Evolutionary conservation across 345 rosid species (phyloP), one percentile per base, ranked within the genome.

Genomic region (Populus deltoides): DNA sequence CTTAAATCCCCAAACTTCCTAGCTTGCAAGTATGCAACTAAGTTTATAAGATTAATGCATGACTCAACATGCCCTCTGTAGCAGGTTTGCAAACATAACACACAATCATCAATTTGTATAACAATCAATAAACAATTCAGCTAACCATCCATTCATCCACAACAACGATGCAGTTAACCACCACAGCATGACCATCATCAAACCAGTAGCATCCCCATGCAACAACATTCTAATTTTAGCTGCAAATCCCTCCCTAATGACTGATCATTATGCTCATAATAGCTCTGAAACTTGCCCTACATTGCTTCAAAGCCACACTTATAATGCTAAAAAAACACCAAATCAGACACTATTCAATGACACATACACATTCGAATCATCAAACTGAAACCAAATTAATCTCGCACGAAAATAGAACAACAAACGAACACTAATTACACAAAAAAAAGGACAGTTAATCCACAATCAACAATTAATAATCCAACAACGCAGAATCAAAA

Each of bases 251-350:
- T 62, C 69, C 33, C 18, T 6, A 36, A 4, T n/a, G 18, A 55
- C 67, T 45, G 24, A 51, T 29, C 45, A 71, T 9, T n/a, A 31
- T 45, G 36, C 27, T 31, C 35, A 57, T 12, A 1, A n/a, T 20
- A 25, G 16, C 13, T 25, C 66, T 13, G 53, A 59, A 62, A 74
- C 77, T 43, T 22, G 25, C 55, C 11, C 22, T 29, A 31, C 77
- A 75, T 65, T 75, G 77, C 77, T 41, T 43, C 61, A 63, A n/a
- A 75, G 27, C 36, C 61, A 45, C 77, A 41, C 59, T 27, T 63
- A 38, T 41, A 39, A 24, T 59, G 68, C 38, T 61, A 3, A 35
- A 11, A 3, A 49, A 41, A 29, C 25, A 31, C 75, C 75, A 39
- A 55, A 39, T 33, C 66, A 18, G 36, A n/a, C n/a, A 31, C 66